A percentile compares a stretch with the other conserved stretches of the same genome.
These are phyloP conservation scores for Rhodocollybia butyracea DNA, from an alignment of 768 basidiomycete genomes.

Conservation along the genomic window DNA sequence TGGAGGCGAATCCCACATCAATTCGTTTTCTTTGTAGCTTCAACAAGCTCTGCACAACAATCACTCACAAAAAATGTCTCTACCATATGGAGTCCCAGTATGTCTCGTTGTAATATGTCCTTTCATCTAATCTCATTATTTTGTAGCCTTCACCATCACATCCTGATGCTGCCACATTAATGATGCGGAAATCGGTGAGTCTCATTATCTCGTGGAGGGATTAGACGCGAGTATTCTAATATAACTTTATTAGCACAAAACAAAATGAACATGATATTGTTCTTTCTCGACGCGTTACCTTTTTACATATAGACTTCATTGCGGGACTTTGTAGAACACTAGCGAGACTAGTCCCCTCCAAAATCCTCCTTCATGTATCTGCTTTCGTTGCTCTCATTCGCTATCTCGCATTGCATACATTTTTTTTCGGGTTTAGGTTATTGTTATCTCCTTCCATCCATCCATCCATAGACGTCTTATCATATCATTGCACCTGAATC, in stretches of 20 bases:
- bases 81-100: slow-evolving; percentile 12
- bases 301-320: slow-evolving; percentile 1
- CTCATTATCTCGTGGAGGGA: neutral
- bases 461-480: slow-evolving; percentile 1
- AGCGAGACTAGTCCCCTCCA: neutral
- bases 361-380: neutral
- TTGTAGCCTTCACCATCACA: slow-evolving; percentile 33
- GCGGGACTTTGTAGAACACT: slow-evolving; percentile 8
- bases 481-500: neutral
- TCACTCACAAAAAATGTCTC: slow-evolving; percentile 27
- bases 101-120: neutral
- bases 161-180: slow-evolving; percentile 43
- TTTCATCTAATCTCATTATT: neutral
- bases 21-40: slow-evolving; percentile 34
- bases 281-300: neutral
- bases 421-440: neutral
- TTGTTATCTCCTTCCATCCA: neutral
- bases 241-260: neutral
- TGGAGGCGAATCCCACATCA: too few relatives aligned
- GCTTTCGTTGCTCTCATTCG: neutral
- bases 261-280: slow-evolving; percentile 1
- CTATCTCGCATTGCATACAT: neutral
- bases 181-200: slow-evolving; percentile 56
- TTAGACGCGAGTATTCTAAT: neutral
- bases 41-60: slow-evolving; percentile 57